Percentiles rank a stretch among this genome's conserved stretches.
Conservation (phyloP, 1,139 yeast species). For the Yarrowia galli region DNA sequence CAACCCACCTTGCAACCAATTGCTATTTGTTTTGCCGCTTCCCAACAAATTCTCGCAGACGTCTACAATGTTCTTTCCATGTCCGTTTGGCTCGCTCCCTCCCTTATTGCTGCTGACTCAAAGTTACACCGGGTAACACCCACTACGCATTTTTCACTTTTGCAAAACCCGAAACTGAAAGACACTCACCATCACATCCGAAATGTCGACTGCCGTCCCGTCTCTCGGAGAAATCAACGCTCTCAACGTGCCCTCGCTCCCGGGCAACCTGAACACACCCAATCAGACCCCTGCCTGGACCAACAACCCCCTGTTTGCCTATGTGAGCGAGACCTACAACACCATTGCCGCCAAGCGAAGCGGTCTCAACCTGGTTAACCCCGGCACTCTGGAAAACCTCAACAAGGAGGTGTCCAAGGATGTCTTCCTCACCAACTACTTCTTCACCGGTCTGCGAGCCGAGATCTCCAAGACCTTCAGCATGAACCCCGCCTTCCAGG, state of each 20-base stretch:
- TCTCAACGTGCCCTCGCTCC: conserved; percentile 42
- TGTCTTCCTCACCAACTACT: conserved; percentile 86
- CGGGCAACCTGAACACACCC: conserved; percentile 42
- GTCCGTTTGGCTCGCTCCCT: background rate
- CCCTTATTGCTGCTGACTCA: conserved; percentile 28
- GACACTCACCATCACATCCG: conserved; percentile 33
- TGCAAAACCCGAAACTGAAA: conserved; percentile 33
- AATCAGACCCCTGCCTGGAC: conserved; percentile 60
- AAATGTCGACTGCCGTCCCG: conserved; percentile 43
- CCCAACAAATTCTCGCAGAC: conserved; percentile 32
- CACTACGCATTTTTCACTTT: conserved; percentile 32
- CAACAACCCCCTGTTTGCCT: conserved; percentile 83
- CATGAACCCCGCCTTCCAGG: conserved; percentile 95
- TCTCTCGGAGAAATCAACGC: conserved; percentile 46
- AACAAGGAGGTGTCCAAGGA: conserved; percentile 93
- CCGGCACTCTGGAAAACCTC: conserved; percentile 94
- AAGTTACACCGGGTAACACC: conserved; percentile 38
- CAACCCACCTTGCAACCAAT: no score
- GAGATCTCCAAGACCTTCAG: conserved; percentile 92
- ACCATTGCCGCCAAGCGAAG: conserved; percentile 79
- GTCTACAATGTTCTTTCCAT: conserved; percentile 10
- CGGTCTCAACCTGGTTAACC: conserved; percentile 82
- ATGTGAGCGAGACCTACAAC: conserved; percentile 76
- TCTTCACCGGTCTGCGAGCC: conserved; percentile 96
- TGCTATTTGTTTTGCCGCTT: background rate